A percentile compares a stretch with the other conserved stretches of the same genome.
Evolutionary conservation across 2,329 filamentous ascomycete genomes (phyloP).

Genomic region (Ceratocystis eucalypticola): DNA sequence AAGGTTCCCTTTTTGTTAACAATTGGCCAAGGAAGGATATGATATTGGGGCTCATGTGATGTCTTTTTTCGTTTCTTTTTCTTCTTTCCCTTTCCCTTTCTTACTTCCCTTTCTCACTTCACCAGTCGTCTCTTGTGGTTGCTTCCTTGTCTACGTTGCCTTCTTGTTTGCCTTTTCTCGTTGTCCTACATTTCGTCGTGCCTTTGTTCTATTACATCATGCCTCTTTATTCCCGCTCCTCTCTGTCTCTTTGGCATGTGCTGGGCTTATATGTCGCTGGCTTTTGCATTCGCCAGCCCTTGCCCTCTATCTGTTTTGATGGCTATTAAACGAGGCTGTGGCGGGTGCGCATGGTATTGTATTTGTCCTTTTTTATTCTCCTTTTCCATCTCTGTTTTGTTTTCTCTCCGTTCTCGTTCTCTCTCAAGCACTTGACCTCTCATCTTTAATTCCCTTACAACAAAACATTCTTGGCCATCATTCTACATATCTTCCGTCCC

Average conservation of each 20-base stretch:
- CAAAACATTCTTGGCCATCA: constrained; percentile 8
- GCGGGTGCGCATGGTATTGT: constrained; percentile 2
- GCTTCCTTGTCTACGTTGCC: not conserved
- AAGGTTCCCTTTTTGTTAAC: not conserved
- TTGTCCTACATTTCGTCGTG: not conserved
- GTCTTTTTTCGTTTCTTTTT: not conserved
- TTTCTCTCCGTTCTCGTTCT: not conserved
- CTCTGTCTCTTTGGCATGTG: not conserved
- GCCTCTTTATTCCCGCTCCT: not conserved
- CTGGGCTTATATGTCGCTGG: not conserved
- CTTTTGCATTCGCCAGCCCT: not conserved
- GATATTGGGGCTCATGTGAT: constrained; percentile 7
- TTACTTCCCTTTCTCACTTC: not conserved
- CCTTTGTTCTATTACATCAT: constrained; percentile 5
- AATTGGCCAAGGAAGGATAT: constrained; percentile 1
- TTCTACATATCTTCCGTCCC: constrained; percentile 5
- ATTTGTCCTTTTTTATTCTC: not conserved
- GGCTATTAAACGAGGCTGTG: not conserved
- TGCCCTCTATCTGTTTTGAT: not conserved
- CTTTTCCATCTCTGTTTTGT: not conserved
- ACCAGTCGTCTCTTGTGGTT: constrained; percentile 3
- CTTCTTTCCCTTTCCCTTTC: not conserved
- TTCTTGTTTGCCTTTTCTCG: constrained; percentile 8
- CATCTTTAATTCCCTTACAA: constrained; percentile 6
- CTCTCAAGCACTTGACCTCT: constrained; percentile 7